Evolutionary conservation across 805 yeast genomes (phyloP).

Genomic region (Zygoascus flipseniorum): DNA sequence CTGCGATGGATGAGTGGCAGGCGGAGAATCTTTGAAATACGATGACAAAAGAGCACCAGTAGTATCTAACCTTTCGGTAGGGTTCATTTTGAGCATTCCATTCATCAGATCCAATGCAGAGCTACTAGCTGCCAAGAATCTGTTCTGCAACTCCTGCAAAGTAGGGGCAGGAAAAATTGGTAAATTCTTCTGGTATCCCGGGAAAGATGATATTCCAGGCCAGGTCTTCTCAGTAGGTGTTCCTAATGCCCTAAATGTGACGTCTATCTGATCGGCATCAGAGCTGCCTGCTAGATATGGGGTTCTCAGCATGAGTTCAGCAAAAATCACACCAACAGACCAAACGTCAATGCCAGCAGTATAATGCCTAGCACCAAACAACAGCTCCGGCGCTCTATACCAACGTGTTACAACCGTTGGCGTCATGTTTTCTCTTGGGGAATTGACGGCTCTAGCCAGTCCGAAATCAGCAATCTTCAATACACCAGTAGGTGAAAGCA

Average conservation of each 20-base stretch:
- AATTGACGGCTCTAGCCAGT: constrained; percentile 73
- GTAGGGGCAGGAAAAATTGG: constrained; percentile 76
- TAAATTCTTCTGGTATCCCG: constrained; percentile 51
- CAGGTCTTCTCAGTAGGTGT: constrained; percentile 89
- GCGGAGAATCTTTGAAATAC: constrained; percentile 66
- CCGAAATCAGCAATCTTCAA: constrained; percentile 97
- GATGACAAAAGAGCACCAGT: constrained; percentile 53
- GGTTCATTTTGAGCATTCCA: constrained; percentile 68
- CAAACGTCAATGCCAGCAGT: constrained; percentile 87
- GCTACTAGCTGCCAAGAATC: constrained; percentile 89
- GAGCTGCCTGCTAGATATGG: constrained; percentile 93
- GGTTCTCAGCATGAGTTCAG: constrained; percentile 88
- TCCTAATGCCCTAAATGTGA: constrained; percentile 92
- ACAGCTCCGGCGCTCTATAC: constrained; percentile 94
- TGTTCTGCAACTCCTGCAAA: constrained; percentile 63
- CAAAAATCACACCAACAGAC: constrained; percentile 96
- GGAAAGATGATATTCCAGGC: constrained; percentile 81
- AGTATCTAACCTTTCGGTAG: constrained; percentile 61
- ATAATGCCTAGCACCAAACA: constrained; percentile 83
- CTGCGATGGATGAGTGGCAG: constrained; percentile 57
- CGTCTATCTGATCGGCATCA: constrained; percentile 81
- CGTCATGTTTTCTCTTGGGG: constrained; percentile 58
- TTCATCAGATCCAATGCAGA: constrained; percentile 68
- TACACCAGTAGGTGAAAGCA: constrained; percentile 79
- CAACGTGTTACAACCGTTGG: constrained; percentile 95